Base-by-base conservation (phyloP, 2,329 filamentous ascomycete species). In the Penicillium griseofulvum region DNA sequence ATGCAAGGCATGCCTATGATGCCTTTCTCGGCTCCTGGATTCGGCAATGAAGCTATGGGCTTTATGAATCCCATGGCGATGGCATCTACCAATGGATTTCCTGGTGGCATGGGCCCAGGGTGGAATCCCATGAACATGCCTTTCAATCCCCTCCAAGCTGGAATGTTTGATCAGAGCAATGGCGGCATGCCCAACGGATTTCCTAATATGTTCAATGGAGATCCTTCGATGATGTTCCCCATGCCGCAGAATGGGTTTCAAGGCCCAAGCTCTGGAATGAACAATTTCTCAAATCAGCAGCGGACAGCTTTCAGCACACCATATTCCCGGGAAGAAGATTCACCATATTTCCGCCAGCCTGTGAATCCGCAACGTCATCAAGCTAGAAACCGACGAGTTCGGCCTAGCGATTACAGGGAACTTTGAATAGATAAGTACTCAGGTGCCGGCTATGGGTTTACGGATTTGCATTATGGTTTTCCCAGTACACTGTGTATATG, bases 311-410 rank as follows among this genome's bases (percentile, higher is more conserved):
- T 83, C 64, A 77, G 77, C 33, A 78, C 80, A 17, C 79, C 80
- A 12, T 76, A 80, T 56, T 81, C 82, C 2, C 86, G 82, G 55
- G 85, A 85, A 60, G 90, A 95, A 53, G 91, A 96, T 55, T 90
- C 91, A 57, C 90, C 94, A 7, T 99, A 99, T 76, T 95, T 97
- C 72, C 85, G 94, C 55, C 93, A 96, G 73, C 94, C 94, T 0
- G 90, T 97, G 59, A 99, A 99, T 70, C 93, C 92, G 2, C 90
- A 96, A 70, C 85, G 94, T 48, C 90, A 94, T 70, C 88, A 92
- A 73, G 90, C 91, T 68, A 84, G 89, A 66, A 87, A 91, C 66
- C 85, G 88, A 61, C 82, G 90, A 65, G 85, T 90, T 52, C 83
- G 94, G 52, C 92, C 92, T 11, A 94, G 90, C 71, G 94, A 99